Conservation (phyloP, 306 rosid species). For the Quercus ilex region DNA sequence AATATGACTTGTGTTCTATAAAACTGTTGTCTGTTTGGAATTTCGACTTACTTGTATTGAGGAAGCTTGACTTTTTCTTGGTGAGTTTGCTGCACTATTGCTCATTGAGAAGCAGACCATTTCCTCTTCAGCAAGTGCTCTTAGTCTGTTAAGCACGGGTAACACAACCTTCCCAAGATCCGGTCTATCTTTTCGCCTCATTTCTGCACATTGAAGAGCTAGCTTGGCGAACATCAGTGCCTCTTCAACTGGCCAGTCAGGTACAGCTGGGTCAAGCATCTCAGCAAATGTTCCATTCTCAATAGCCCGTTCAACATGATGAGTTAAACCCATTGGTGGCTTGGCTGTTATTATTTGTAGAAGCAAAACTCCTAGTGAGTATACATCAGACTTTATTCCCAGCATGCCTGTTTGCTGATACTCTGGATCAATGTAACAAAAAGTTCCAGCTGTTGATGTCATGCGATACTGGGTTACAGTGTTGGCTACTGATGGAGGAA, state of each 20-base stretch:
- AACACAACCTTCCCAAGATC: constrained; percentile 67
- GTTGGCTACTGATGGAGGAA: constrained; percentile 77
- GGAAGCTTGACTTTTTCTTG: constrained; percentile 12
- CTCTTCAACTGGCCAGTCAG: constrained; percentile 74
- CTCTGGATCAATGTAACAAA: constrained; percentile 92
- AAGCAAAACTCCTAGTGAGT: constrained; percentile 79
- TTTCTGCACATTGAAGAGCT: constrained; percentile 65
- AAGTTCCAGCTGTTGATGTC: constrained; percentile 93
- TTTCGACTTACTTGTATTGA: constrained; percentile 38
- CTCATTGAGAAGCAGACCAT: constrained; percentile 30
- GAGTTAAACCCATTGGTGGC: constrained; percentile 84
- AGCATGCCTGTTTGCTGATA: constrained; percentile 87
- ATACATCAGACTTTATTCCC: constrained; percentile 74
- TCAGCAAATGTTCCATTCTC: constrained; percentile 57
- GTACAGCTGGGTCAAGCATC: constrained; percentile 66
- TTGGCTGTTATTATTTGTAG: constrained; percentile 65
- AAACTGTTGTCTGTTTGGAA: neutral
- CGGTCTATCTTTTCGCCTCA: constrained; percentile 83
- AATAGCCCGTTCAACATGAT: constrained; percentile 55
- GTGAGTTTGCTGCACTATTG: neutral
- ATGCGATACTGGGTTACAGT: constrained; percentile 67
- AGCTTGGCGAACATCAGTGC: constrained; percentile 58
- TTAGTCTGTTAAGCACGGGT: constrained; percentile 64
- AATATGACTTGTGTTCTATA: neutral
- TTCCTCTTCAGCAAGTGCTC: constrained; percentile 53